Evolutionary conservation across 2,329 filamentous ascomycete species (phyloP), one percentile per base, ranked within the genome.

Genomic region (Trichophyton schoenleinii): DNA sequence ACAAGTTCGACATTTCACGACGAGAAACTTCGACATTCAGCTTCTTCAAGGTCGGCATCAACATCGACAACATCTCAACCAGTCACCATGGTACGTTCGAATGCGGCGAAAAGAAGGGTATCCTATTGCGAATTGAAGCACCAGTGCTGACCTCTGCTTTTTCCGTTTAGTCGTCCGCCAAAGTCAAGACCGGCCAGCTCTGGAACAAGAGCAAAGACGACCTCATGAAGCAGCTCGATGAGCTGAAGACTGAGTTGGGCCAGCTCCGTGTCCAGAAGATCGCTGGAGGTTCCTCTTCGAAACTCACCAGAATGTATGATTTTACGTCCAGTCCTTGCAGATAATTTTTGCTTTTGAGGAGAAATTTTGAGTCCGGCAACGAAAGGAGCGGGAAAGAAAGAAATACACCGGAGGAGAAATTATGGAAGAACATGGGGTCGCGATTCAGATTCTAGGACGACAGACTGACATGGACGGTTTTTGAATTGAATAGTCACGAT

Each of bases 191-290:
- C 79, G 85, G 85, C 81, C 85, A 89, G 82, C 90, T 99, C 80
- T 97, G 94, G 94, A 86, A 85, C 83, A 99, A 99, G 90, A 91
- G 85, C 87, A 97, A 97, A 87, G 90, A 96, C 76, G 95, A 99
- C 74, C 85, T 99, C 80, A 85, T 85, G 77, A 95, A 94, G 85
- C 91, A 95, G 80, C 87, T 96, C 75, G 86, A 86, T 73, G 91
- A 96, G 80, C 83, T 96, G 77, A 96, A 96, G 89, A 86, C 87
- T 68, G 95, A 99, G 84, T 87, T 99, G 71, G 89, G 90, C 76
- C 87, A 92, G 82, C 86, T 99, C 75, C 88, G 94, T 78, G 95
- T 95, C 77, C 92, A 96, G 83, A 97, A 99, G 88, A 91, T 99
- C 77, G 84, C 91, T 70, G 85, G 84, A 75, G 95, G 92, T 73